These are phyloP conservation scores for Erythrobasidium hasegawianum DNA, from an alignment of 1,284 basidiomycete species.

Conservation along the genomic window DNA sequence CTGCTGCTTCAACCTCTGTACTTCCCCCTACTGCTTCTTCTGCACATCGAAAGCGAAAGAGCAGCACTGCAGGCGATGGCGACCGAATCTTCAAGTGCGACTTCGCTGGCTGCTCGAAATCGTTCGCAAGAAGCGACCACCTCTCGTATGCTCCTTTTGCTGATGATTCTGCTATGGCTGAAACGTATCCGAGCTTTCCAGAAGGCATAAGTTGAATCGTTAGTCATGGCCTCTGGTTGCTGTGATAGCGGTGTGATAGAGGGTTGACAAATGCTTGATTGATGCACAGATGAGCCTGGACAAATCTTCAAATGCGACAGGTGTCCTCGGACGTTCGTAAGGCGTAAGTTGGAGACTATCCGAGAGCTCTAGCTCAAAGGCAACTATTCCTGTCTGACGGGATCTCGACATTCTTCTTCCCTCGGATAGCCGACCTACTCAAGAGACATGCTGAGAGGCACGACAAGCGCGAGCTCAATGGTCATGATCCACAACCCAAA, in stretches of 20 bases:
- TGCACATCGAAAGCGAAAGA: conserved; percentile 13
- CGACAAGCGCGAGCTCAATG: conserved; percentile 29
- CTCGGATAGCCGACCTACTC: conserved; percentile 27
- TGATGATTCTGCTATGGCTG: not conserved
- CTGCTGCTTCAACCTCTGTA: too few species aligned
- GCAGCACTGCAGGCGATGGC: not conserved
- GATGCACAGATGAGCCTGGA: conserved; percentile 23
- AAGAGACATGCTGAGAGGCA: conserved; percentile 34
- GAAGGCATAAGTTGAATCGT: conserved; percentile 27
- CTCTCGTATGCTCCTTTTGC: conserved; percentile 5
- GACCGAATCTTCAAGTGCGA: conserved; percentile 13
- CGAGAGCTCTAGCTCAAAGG: not conserved
- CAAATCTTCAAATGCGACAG: conserved; percentile 30
- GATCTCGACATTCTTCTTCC: not conserved
- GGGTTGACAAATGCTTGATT: not conserved
- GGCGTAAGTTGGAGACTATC: conserved; percentile 12
- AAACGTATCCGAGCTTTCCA: not conserved
- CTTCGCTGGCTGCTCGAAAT: conserved; percentile 22
- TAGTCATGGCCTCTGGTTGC: not conserved
- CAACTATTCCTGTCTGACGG: not conserved
- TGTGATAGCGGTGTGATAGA: not conserved
- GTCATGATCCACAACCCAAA: conserved; percentile 8
- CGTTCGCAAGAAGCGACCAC: conserved; percentile 27
- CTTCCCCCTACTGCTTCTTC: not conserved
- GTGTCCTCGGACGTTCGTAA: conserved; percentile 26